Evolutionary conservation across 352 stramenopile species (phyloP).

Genomic region (Phytophthora ohioensis): DNA sequence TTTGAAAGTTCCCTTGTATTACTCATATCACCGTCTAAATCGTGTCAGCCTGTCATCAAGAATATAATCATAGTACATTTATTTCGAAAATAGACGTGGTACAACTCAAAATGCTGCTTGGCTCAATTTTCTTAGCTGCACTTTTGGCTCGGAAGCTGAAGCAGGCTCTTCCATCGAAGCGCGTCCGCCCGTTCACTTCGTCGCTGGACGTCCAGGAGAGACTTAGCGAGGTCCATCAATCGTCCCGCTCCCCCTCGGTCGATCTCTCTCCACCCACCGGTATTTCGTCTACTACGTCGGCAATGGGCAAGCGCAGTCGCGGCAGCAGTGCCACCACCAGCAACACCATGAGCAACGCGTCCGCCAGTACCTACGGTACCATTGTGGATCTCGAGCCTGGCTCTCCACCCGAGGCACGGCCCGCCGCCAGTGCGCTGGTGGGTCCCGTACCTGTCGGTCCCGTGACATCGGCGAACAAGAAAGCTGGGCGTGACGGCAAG

Average conservation of each 20-base stretch:
- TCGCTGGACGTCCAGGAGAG: neutral
- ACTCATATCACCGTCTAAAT: too few relatives aligned
- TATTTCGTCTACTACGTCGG: neutral
- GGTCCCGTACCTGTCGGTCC: slow-evolving; percentile 28
- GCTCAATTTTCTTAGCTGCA: slow-evolving; percentile 2
- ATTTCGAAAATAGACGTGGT: neutral
- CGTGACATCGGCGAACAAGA: slow-evolving; percentile 22
- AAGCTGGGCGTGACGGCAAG: slow-evolving; percentile 42
- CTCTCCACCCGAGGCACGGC: slow-evolving; percentile 14
- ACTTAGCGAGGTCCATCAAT: slow-evolving; percentile 22
- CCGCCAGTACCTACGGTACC: slow-evolving; percentile 46
- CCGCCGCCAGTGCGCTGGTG: slow-evolving; percentile 34
- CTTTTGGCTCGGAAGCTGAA: slow-evolving; percentile 31
- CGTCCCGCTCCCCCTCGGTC: neutral
- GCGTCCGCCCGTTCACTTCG: slow-evolving; percentile 7
- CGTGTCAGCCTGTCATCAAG: too few relatives aligned
- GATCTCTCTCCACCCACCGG: slow-evolving; percentile 3
- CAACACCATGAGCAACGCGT: slow-evolving; percentile 40
- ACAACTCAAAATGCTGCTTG: slow-evolving; percentile 14
- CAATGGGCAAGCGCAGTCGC: slow-evolving; percentile 53
- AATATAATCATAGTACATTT: too few relatives aligned
- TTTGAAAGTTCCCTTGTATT: too few relatives aligned
- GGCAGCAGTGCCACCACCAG: slow-evolving; percentile 37
- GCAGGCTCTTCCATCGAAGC: slow-evolving; percentile 12
- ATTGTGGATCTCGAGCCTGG: slow-evolving; percentile 45